Evolutionary conservation across 129 eudicot genomes (phyloP).

Genomic region (Centrapalus pauciflorus): DNA sequence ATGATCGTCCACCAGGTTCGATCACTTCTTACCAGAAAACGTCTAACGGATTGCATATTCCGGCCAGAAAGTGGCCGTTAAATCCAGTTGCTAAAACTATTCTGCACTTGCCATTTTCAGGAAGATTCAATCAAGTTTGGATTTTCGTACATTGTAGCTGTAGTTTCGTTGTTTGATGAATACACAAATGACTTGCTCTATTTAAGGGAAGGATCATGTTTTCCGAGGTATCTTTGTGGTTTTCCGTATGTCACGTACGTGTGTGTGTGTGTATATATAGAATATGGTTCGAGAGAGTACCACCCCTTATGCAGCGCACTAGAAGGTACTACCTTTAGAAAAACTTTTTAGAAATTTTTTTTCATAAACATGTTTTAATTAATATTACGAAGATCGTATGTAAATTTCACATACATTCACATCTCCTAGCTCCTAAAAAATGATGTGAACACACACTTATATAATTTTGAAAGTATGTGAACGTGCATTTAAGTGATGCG

Average conservation of each 20-base stretch:
- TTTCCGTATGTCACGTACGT: too few relatives aligned
- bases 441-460: too few relatives aligned
- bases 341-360: too few relatives aligned
- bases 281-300: too few relatives aligned
- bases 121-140: conserved; percentile 77
- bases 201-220: conserved; percentile 78
- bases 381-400: too few relatives aligned
- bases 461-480: too few relatives aligned
- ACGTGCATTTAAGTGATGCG: too few relatives aligned
- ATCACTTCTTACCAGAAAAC: background rate
- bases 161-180: conserved; percentile 75
- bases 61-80: background rate
- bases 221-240: conserved; percentile 55
- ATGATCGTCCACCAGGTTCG: conserved; percentile 75
- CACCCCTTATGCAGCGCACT: too few relatives aligned
- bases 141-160: conserved; percentile 64
- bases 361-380: too few relatives aligned
- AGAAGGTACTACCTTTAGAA: too few relatives aligned
- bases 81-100: background rate
- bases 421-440: too few relatives aligned
- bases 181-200: conserved; percentile 82
- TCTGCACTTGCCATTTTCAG: conserved; percentile 27
- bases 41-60: background rate
- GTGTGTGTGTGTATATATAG: background rate
- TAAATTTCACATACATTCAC: too few relatives aligned